These are phyloP conservation scores for Cryptosporidium tyzzeri DNA, from an alignment of 169 alveolate genomes.

Conservation along the genomic window DNA sequence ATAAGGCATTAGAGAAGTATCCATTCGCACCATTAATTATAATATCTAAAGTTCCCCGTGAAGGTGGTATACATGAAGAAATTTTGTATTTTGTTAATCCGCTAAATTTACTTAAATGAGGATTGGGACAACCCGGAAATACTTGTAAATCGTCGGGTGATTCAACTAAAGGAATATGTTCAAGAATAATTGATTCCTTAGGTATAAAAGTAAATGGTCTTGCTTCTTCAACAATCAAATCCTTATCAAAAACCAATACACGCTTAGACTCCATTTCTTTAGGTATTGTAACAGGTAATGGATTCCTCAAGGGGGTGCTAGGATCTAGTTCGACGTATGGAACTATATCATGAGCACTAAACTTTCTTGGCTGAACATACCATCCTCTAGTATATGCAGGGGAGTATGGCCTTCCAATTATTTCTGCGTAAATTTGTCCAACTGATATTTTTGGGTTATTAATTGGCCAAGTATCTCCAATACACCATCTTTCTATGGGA, in stretches of 20 bases:
- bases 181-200: conserved; percentile 35
- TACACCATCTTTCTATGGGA: conserved; percentile 71
- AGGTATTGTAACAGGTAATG: conserved; percentile 71
- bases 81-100: conserved; percentile 54
- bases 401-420: conserved; percentile 73
- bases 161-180: conserved; percentile 64
- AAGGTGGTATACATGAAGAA: conserved; percentile 74
- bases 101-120: conserved; percentile 47
- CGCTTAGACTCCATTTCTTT: conserved; percentile 53
- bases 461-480: conserved; percentile 74
- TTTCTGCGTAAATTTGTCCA: conserved; percentile 62
- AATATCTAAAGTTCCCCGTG: conserved; percentile 50
- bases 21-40: conserved; percentile 65
- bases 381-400: conserved; percentile 61
- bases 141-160: conserved; percentile 39
- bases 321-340: conserved; percentile 71
- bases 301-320: conserved; percentile 68
- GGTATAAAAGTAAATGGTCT: conserved; percentile 73
- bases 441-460: conserved; percentile 36
- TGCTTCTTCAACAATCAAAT: conserved; percentile 71
- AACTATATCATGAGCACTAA: conserved; percentile 68
- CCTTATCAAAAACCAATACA: conserved; percentile 68
- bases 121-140: conserved; percentile 70
- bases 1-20: conserved; percentile 54
- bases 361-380: conserved; percentile 75